Evolutionary conservation across 1,284 basidiomycete genomes (phyloP), one percentile per base, ranked within the genome.

Genomic region (Boletus smithii): DNA sequence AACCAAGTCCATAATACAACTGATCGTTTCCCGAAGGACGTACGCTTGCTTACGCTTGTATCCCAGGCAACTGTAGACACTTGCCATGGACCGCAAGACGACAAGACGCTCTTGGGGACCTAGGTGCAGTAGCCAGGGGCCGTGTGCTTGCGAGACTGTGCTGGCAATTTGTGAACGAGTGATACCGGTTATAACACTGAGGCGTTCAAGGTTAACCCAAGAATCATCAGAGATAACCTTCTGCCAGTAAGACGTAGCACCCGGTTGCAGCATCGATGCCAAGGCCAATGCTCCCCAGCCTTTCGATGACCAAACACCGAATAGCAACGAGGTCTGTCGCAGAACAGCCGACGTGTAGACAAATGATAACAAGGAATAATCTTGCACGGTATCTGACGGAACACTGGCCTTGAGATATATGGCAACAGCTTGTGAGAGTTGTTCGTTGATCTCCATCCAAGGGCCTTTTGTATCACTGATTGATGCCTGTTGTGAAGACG

Each of bases 261-360:
- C 82, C 38, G 79, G 74, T 49, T 85, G 80, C 30, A 91, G 65
- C 79, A 93, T 81, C 7, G 80, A 80, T 13, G 81, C 82, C 53
- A 92, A 85, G 3, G 91, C 85, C 24, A 88, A 74, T 0, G 82
- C 80, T 8, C 88, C 88, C 88, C 89, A 93, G 20, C 91, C 92
- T 61, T 91, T 91, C 2, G 86, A 79, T 26, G 85, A 83, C 88
- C 91, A 95, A 14, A 91, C 74, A 23, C 85, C 73, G 56, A 90
- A 85, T 17, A 90, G 70, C 30, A 91, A 72, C 5, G 77, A 76
- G 5, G 83, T 69, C 57, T 89, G 86, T 31, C 88, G 78, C 9
- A 90, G 71, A 44, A 87, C 74, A 44, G 80, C 79, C 35, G 73
- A 77, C 42, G 73, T 76, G 63, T 87, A 88, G 17, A 89, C 70